Base-by-base conservation (phyloP, 2,329 filamentous ascomycete species). In the Penicillium polonicum region DNA sequence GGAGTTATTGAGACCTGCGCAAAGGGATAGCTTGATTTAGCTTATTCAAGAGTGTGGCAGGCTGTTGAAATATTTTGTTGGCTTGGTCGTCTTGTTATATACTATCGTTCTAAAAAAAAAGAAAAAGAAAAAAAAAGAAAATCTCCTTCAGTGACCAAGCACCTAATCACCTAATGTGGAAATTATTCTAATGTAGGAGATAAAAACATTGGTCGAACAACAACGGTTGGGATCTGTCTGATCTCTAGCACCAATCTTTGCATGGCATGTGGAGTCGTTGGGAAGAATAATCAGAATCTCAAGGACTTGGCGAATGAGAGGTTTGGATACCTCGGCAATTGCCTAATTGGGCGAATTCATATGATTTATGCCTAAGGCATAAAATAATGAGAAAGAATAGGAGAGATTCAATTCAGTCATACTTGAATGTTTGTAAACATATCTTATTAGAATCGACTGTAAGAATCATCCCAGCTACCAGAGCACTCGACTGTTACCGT, bases 221-320 rank as follows among this genome's bases (percentile, higher is more conserved):
- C 17, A 55, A 55, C 17, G 46, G 54, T 57, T 57, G 54, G 48
- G 54, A 45, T 12, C 15, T 43, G 9, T 49, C 48, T n/a, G 36
- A 27, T 41, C 8, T 33, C 25, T n/a, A 41, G 44, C 36, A 49
- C 54, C 54, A 52, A 57, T 57, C 48, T 52, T 13, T 46, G 29
- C 15, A 17, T 31, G 4, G 21, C 15, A 35, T 5, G 41, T 52
- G 54, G 54, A 46, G 17, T 38, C 17, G 54, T 57, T 57, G 54
- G 54, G 52, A 49, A 35, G 23, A 21, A 39, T 19, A 10, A 19
- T 39, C 36, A 39, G n/a, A 39, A 25, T 38, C 23, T 31, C 31
- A 45, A 27, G 25, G 25, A 3, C 33, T 45, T 52, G 39, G 41
- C 48, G 19, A 52, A 41, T 35, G 25, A 38, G 17, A 45, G 9